phyloP scores from a whole-genome alignment of 2,329 filamentous ascomycete genomes.

The Fusarium metavorans region DNA sequence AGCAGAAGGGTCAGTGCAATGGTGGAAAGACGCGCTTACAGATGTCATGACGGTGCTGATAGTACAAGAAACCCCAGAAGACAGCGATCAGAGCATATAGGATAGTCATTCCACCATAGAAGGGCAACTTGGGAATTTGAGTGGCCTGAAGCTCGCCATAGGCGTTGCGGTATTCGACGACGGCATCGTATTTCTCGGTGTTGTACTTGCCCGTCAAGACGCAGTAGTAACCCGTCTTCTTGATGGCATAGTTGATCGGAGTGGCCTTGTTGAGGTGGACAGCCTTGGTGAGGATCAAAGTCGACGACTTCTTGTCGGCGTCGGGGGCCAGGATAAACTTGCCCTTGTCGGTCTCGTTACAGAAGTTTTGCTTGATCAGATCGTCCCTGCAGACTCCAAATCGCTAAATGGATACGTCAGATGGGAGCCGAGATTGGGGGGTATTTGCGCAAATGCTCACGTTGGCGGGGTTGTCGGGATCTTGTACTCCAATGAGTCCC shows the following conservation, averaged over 20 bases:
- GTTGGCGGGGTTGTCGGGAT: constrained; percentile 64
- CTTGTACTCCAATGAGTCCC: constrained; percentile 77
- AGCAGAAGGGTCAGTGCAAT: neutral
- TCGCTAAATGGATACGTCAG: constrained; percentile 47
- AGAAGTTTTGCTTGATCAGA: constrained; percentile 76
- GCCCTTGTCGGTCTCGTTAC: constrained; percentile 82
- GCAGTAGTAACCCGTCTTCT: constrained; percentile 96
- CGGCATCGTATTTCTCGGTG: constrained; percentile 77
- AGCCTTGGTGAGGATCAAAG: constrained; percentile 81
- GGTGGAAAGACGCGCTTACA: constrained; percentile 60
- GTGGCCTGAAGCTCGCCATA: constrained; percentile 96
- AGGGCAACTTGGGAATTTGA: constrained; percentile 96
- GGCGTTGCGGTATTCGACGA: constrained; percentile 93
- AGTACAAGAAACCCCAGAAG: constrained; percentile 94
- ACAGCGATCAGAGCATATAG: constrained; percentile 88
- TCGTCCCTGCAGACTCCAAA: constrained; percentile 78
- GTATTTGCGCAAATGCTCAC: constrained; percentile 54
- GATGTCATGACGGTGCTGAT: constrained; percentile 93
- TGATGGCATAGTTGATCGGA: constrained; percentile 84
- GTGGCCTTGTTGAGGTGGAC: constrained; percentile 82
- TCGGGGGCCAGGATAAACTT: constrained; percentile 86
- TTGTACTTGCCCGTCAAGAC: constrained; percentile 82
- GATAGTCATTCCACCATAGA: constrained; percentile 94
- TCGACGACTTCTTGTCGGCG: constrained; percentile 77
- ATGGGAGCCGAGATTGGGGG: neutral